A percentile compares a stretch with the other conserved stretches of the same genome.
phyloP scores from a whole-genome alignment of 345 rosid genomes.

The Eucalyptus erythrocorys region DNA sequence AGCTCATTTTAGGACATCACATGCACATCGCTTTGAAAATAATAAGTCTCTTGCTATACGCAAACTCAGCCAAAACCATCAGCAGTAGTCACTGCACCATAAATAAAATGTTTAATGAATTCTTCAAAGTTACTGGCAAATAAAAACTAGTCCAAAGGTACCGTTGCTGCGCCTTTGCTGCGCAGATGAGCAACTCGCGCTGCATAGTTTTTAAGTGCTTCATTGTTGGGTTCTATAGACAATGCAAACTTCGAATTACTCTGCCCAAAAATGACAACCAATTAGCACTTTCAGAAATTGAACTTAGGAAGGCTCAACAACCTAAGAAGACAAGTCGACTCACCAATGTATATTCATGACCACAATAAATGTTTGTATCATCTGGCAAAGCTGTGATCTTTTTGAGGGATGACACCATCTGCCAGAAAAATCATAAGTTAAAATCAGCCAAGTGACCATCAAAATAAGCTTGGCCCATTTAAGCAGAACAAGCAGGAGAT shows the following conservation, averaged over 20 bases:
- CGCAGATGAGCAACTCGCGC: slow-evolving; percentile 69
- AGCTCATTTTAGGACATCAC: not conserved
- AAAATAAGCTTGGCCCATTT: not conserved
- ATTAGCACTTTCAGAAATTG: not conserved
- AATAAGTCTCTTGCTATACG: not conserved
- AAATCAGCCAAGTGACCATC: not conserved
- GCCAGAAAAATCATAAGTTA: slow-evolving; percentile 11
- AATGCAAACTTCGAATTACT: slow-evolving; percentile 83
- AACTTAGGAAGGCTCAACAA: not conserved
- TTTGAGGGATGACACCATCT: slow-evolving; percentile 81
- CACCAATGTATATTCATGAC: slow-evolving; percentile 94
- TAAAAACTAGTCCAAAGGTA: slow-evolving; percentile 5
- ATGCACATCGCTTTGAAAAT: not conserved
- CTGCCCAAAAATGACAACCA: slow-evolving; percentile 23
- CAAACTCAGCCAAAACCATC: not conserved
- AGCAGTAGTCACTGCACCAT: not conserved
- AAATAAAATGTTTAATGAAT: not conserved
- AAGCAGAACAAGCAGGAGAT: not conserved
- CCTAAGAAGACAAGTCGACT: slow-evolving; percentile 3
- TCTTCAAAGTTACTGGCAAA: not conserved
- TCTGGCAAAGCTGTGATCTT: slow-evolving; percentile 78
- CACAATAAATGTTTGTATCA: slow-evolving; percentile 72
- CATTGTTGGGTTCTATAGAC: slow-evolving; percentile 85
- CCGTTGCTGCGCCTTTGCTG: slow-evolving; percentile 79
- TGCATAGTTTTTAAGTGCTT: slow-evolving; percentile 74